Evolutionary conservation across 352 stramenopile species (phyloP), one percentile per base, ranked within the genome.

Genomic region (Hyphochytrium catenoides): DNA sequence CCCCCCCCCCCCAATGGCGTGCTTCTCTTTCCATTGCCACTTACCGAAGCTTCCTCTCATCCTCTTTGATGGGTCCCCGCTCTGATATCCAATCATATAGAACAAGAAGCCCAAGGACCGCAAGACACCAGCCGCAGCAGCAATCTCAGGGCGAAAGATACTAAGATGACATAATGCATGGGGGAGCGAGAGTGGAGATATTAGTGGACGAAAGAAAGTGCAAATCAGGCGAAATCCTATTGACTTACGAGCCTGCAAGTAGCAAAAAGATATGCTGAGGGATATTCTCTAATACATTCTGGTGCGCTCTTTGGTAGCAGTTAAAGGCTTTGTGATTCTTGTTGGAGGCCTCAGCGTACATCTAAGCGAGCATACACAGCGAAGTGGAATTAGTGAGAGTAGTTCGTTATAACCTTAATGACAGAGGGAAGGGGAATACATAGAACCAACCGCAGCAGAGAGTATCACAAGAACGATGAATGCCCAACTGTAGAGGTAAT

Each of bases 291-390:
- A 91, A 54, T 28, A 87, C 49, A 46, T 93, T 82, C 52, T 93
- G 79, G 57, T 93, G 76, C 17, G 59, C 68, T 29, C 78, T 59
- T 51, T 91, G 79, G 36, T 90, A 53, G 38, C 71, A 85, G 59
- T 91, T 93, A 51, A 93, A 86, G 2, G 57, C 67, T 42, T 63
- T 78, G 35, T 59, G 73, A 44, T 91, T 67, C 52, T 89, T 82
- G 44, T 79, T 67, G 36, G 50, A 69, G 48, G 81, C 52, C 39
- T 90, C 67, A 0, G 70, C 73, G 50, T 88, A 87, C 52, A 87
- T 74, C 56, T 79, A 46, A 24, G 1, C 9, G n/a, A 1, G 18
- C 28, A 8, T 15, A 43, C 3, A 21, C 2, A 23, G 34, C 26
- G 26, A 26, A 19, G 16, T 33, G 22, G 23, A 23, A 23, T 22